A percentile compares a stretch with the other conserved stretches of the same genome.
These are phyloP conservation scores for Schoenoplectus tabernaemontani DNA, from an alignment of 202 grass and related monocot species.

Conservation along the genomic window DNA sequence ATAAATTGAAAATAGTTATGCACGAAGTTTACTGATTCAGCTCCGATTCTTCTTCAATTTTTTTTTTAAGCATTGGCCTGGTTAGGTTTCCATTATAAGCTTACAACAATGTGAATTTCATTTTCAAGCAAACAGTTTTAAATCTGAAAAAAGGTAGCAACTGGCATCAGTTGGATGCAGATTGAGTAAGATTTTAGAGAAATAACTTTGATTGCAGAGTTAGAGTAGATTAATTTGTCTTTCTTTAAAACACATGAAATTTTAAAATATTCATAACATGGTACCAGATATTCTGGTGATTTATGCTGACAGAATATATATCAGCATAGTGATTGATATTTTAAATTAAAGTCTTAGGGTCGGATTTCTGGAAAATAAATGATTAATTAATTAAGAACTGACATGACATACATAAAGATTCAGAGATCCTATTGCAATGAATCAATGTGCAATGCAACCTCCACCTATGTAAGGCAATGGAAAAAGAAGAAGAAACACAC, in stretches of 20 bases:
- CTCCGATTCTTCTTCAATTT: not conserved
- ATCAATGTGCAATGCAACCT: not conserved
- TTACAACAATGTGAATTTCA: not conserved
- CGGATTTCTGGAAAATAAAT: not conserved
- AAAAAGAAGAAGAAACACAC: not conserved
- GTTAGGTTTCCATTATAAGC: not conserved
- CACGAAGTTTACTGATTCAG: not conserved
- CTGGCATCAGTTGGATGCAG: not conserved
- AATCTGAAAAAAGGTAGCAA: not conserved
- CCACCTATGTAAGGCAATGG: not conserved
- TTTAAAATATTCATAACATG: not conserved
- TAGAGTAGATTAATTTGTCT: not conserved
- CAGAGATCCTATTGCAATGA: not conserved
- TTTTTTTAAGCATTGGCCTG: not conserved
- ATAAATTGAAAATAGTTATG: not conserved
- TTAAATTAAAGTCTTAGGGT: too few relatives aligned
- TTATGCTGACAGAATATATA: not conserved
- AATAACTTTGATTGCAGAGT: not conserved
- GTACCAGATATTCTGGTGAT: not conserved
- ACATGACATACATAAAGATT: not conserved
- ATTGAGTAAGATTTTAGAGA: not conserved
- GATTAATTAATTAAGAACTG: not conserved
- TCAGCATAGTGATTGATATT: not conserved
- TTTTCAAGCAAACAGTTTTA: not conserved
- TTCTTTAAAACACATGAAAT: not conserved